Percentiles rank a stretch among this genome's conserved stretches.
Evolutionary conservation across 2,329 filamentous ascomycete genomes (phyloP).

Genomic region (Didymella keratinophila): DNA sequence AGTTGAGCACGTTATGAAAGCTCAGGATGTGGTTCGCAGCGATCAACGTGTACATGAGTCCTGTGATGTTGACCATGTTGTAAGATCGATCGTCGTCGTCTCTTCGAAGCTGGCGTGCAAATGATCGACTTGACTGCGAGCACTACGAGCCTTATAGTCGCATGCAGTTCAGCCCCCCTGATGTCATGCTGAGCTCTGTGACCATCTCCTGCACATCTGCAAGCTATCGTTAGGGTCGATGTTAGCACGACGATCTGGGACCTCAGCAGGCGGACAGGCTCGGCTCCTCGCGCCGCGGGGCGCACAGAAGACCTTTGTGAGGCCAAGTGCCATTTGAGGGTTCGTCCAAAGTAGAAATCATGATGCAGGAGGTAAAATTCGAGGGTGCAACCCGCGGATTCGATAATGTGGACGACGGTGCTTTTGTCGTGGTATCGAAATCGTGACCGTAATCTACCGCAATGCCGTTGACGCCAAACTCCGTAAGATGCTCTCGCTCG

Average conservation of each 20-base stretch:
- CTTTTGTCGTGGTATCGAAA: slow-evolving; percentile 42
- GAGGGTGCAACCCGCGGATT: slow-evolving; percentile 1
- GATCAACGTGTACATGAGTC: slow-evolving; percentile 45
- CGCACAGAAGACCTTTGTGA: neutral
- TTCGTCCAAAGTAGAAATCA: neutral
- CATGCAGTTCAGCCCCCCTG: neutral
- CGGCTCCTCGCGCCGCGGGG: neutral
- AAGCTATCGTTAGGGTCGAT: slow-evolving; percentile 4
- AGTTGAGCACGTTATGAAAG: slow-evolving; percentile 59
- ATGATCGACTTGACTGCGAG: neutral
- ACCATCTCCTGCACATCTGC: neutral
- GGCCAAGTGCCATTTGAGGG: neutral
- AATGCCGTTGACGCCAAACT: slow-evolving; percentile 35
- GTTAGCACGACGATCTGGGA: slow-evolving; percentile 7
- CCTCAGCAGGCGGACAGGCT: slow-evolving; percentile 9
- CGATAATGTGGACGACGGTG: slow-evolving; percentile 21
- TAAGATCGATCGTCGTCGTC: neutral
- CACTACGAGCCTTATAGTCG: neutral
- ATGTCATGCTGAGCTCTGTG: slow-evolving; percentile 2
- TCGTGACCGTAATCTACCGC: slow-evolving; percentile 33
- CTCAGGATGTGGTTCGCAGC: slow-evolving; percentile 60
- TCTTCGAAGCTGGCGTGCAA: neutral
- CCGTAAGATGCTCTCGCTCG: slow-evolving; percentile 25
- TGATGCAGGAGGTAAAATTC: neutral
- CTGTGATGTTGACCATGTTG: slow-evolving; percentile 38